These are phyloP conservation scores for Calophaca sinica DNA, from an alignment of 306 rosid genomes.

Conservation along the genomic window DNA sequence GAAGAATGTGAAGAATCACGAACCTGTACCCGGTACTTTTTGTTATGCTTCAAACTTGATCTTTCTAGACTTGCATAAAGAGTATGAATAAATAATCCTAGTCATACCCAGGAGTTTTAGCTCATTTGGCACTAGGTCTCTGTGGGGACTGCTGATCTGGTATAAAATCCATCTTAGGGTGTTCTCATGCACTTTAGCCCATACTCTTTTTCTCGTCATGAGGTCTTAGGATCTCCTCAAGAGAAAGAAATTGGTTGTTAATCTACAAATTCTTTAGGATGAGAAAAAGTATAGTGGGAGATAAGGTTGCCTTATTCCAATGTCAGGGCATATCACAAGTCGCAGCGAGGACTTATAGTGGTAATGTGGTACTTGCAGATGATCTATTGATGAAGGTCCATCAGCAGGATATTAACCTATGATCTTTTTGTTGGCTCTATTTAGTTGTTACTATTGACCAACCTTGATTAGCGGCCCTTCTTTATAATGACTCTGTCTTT, in stretches of 20 bases:
- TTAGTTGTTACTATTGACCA: not conserved
- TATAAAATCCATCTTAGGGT: too few species aligned
- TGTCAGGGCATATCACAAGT: not conserved
- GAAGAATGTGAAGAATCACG: slow-evolving; percentile 18
- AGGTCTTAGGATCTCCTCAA: not conserved
- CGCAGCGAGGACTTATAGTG: not conserved
- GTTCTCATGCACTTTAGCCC: too few species aligned
- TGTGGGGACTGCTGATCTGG: slow-evolving; percentile 2
- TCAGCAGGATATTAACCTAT: not conserved
- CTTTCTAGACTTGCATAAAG: not conserved
- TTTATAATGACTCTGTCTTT: slow-evolving; percentile 4
- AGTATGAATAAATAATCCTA: not conserved
- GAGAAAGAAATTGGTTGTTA: not conserved
- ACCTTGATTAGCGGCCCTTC: slow-evolving; percentile 3
- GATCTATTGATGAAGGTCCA: slow-evolving; percentile 1
- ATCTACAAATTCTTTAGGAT: not conserved
- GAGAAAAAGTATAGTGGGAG: not conserved
- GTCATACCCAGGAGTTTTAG: slow-evolving; percentile 11
- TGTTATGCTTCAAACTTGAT: slow-evolving; percentile 15
- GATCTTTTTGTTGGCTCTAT: not conserved
- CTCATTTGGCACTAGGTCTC: slow-evolving; percentile 6
- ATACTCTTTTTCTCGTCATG: too few species aligned
- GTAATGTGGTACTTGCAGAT: not conserved
- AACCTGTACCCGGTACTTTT: not conserved
- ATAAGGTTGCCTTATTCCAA: slow-evolving; percentile 3